These are phyloP conservation scores for Emericellopsis atlantica DNA, from an alignment of 2,329 filamentous ascomycete genomes.

Conservation along the genomic window DNA sequence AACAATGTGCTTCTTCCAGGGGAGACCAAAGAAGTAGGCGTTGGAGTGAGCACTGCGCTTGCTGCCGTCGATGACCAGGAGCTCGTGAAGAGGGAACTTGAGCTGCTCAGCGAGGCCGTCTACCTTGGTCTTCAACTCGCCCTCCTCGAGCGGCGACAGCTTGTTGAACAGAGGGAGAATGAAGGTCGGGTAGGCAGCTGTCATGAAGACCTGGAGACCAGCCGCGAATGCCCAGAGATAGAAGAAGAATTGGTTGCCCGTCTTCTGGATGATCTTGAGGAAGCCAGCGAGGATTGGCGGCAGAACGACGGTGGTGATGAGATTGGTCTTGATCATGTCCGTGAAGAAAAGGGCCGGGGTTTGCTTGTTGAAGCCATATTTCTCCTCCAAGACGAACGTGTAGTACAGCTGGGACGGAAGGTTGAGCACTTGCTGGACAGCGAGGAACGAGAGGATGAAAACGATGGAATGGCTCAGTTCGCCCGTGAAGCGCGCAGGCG, in stretches of 20 bases:
- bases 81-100: slow-evolving; percentile 81
- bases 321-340: slow-evolving; percentile 85
- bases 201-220: slow-evolving; percentile 81
- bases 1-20: slow-evolving; percentile 99
- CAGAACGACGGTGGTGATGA: slow-evolving; percentile 66
- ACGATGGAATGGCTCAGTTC: slow-evolving; percentile 90
- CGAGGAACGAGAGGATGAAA: slow-evolving; percentile 78
- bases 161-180: slow-evolving; percentile 98
- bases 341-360: slow-evolving; percentile 77
- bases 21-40: slow-evolving; percentile 91
- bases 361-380: slow-evolving; percentile 98
- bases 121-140: slow-evolving; percentile 76
- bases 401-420: slow-evolving; percentile 81
- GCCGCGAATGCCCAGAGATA: slow-evolving; percentile 94
- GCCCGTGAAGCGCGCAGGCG: slow-evolving; percentile 68
- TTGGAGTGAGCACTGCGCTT: slow-evolving; percentile 82
- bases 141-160: slow-evolving; percentile 79
- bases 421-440: slow-evolving; percentile 68
- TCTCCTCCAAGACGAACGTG: slow-evolving; percentile 91
- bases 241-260: slow-evolving; percentile 91
- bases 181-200: slow-evolving; percentile 88
- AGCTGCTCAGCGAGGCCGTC: slow-evolving; percentile 73
- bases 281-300: slow-evolving; percentile 86
- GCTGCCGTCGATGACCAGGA: slow-evolving; percentile 89
- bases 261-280: slow-evolving; percentile 86